Conservation (phyloP, 257 asterid species). For the Lycium ferocissimum region DNA sequence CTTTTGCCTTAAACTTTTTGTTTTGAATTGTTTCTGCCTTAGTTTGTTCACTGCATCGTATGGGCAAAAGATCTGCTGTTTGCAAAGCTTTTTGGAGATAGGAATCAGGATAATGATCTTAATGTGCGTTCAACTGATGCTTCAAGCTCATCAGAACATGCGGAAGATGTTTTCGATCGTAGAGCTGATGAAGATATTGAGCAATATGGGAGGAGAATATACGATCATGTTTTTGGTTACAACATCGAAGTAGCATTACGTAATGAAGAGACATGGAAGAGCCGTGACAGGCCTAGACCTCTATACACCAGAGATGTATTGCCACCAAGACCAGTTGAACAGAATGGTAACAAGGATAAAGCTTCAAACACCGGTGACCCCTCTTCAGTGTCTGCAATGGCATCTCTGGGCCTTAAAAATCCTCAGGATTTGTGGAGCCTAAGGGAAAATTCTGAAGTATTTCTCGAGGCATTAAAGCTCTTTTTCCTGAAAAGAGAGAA, state of each 20-base stretch:
- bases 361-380: slow-evolving; percentile 52
- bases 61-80: slow-evolving; percentile 99
- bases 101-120: slow-evolving; percentile 88
- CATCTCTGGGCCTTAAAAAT: slow-evolving; percentile 79
- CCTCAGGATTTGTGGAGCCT: slow-evolving; percentile 97
- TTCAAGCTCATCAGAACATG: slow-evolving; percentile 64
- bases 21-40: slow-evolving; percentile 40
- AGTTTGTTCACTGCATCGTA: slow-evolving; percentile 98
- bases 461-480: slow-evolving; percentile 81
- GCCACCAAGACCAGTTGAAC: slow-evolving; percentile 49
- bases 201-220: slow-evolving; percentile 86
- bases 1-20: slow-evolving; percentile 6
- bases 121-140: slow-evolving; percentile 83
- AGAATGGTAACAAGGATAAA: slow-evolving; percentile 72
- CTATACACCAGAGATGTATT: slow-evolving; percentile 67
- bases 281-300: slow-evolving; percentile 88
- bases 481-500: slow-evolving; percentile 71
- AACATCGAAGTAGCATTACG: slow-evolving; percentile 92
- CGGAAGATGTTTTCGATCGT: slow-evolving; percentile 75
- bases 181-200: slow-evolving; percentile 69
- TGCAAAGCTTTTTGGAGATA: slow-evolving; percentile 93
- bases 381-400: slow-evolving; percentile 78
- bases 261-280: slow-evolving; percentile 93
- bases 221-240: slow-evolving; percentile 94
- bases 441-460: slow-evolving; percentile 77